Base-by-base conservation (phyloP, 2,329 filamentous ascomycete genomes). In the Myotisia sp. region DNA sequence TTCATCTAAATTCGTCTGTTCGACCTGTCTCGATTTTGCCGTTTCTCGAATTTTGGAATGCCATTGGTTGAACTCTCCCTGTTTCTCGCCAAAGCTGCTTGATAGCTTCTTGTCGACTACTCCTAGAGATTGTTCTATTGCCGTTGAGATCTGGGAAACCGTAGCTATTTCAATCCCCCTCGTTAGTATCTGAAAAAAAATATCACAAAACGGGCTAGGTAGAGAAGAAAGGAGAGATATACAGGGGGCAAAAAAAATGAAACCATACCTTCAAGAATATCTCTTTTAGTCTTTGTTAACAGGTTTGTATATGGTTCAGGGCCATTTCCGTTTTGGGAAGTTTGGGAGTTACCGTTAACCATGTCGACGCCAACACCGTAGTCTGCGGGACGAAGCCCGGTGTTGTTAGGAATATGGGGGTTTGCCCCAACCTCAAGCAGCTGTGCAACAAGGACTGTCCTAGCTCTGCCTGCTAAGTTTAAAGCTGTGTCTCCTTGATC, bases 391-490 rank as follows among this genome's bases (percentile, higher is more conserved):
- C 83, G 71, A 8, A 95, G 67, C 13, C 87, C 86, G 28, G 86
- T 86, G 31, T 85, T 76, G 49, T 98, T 98, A 4, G 84, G 72
- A 49, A 95, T 86, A 34, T 79, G 75, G n/a, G 85, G 79, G 54
- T 95, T 85, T 1, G 90, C 90, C 37, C 87, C 85, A 27, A 98
- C 86, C 58, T 98, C 90, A 7, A 95, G 67, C 20, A 98, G 66
- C 53, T 98, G 90, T n/a, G 85, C 87, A 38, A 95, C 92, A 47
- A 98, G 93, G 48, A 84, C 92, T 53, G 93, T 95, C 14, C 85
- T 84, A 45, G 94, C 92, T 41, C 90, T 71, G 2, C 90, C 86
- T 2, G 87, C 90, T 42, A 95, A 78, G 46, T 94, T 94, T 13
- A 98, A 65, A 0, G 90, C 90, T 0, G 90, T 98, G 51, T 98